phyloP scores from a whole-genome alignment of 176 grass and related monocot genomes.

The Lolium rigidum region DNA sequence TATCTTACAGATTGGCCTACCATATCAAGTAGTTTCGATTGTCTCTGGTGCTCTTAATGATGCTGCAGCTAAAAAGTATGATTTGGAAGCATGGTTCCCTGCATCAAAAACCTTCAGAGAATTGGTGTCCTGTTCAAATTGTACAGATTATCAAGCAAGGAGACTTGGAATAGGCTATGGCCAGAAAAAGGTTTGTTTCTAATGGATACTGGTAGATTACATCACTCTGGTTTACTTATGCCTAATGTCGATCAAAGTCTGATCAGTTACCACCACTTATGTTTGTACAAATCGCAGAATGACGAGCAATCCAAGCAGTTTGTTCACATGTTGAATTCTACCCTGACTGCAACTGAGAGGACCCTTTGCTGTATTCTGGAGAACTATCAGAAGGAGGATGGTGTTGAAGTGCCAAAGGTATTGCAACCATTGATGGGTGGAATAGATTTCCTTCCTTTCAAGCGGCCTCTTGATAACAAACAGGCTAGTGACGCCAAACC shows the following conservation, averaged over 20 bases:
- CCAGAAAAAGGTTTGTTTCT: conserved; percentile 78
- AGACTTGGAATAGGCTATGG: conserved; percentile 90
- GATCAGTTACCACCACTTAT: neutral
- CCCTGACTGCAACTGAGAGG: conserved; percentile 93
- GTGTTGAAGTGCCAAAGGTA: conserved; percentile 77
- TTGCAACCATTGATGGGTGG: conserved; percentile 76
- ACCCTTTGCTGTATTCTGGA: conserved; percentile 88
- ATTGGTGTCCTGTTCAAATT: conserved; percentile 95
- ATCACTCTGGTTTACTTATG: neutral
- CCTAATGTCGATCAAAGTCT: neutral
- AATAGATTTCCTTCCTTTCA: conserved; percentile 78
- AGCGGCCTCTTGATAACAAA: conserved; percentile 58
- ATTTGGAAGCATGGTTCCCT: conserved; percentile 99
- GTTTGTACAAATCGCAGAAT: conserved; percentile 56
- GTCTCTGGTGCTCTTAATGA: conserved; percentile 97
- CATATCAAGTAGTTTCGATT: conserved; percentile 94
- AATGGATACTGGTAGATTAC: conserved; percentile 4
- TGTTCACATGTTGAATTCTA: conserved; percentile 95
- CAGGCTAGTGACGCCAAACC: conserved; percentile 59
- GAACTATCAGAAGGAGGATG: conserved; percentile 74
- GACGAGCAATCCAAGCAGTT: conserved; percentile 97
- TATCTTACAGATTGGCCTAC: conserved; percentile 71
- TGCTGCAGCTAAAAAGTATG: conserved; percentile 98
- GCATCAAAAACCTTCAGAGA: conserved; percentile 94
- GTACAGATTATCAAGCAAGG: conserved; percentile 93